A percentile compares a stretch with the other conserved stretches of the same genome.
These are phyloP conservation scores for Starmera amethionina DNA, from an alignment of 805 yeast genomes.

Conservation along the genomic window DNA sequence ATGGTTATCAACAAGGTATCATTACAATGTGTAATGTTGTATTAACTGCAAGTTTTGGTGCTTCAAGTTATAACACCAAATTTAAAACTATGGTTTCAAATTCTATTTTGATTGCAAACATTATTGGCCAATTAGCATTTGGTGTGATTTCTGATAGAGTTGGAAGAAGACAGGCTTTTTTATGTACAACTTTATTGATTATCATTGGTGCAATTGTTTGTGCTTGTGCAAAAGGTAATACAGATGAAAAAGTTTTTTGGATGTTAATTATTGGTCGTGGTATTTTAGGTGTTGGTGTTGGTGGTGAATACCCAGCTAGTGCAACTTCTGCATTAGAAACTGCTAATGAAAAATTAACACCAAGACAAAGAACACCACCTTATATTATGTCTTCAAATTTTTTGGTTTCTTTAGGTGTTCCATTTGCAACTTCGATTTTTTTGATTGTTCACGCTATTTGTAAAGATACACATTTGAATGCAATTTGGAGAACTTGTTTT, in stretches of 20 bases:
- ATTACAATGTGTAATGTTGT: constrained; percentile 62
- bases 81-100: constrained; percentile 61
- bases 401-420: constrained; percentile 70
- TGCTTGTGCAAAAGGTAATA: constrained; percentile 58
- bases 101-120: constrained; percentile 58
- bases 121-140: constrained; percentile 57
- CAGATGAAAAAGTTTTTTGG: constrained; percentile 59
- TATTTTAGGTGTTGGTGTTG: constrained; percentile 68
- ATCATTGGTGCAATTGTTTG: constrained; percentile 57
- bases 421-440: constrained; percentile 60
- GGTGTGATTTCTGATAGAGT: constrained; percentile 58
- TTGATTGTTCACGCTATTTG: constrained; percentile 58
- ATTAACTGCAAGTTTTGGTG: constrained; percentile 34
- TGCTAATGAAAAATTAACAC: constrained; percentile 54
- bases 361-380: constrained; percentile 53
- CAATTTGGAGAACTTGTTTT: constrained; percentile 63
- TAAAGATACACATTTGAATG: constrained; percentile 32
- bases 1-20: constrained; percentile 68
- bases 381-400: constrained; percentile 62
- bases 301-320: constrained; percentile 68
- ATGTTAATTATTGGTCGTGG: constrained; percentile 69
- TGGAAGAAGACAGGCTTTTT: constrained; percentile 65
- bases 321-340: constrained; percentile 65
- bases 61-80: constrained; percentile 26
- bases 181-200: constrained; percentile 49